These are phyloP conservation scores for Takashimella tepidaria DNA, from an alignment of 1,284 basidiomycete species.

Conservation along the genomic window DNA sequence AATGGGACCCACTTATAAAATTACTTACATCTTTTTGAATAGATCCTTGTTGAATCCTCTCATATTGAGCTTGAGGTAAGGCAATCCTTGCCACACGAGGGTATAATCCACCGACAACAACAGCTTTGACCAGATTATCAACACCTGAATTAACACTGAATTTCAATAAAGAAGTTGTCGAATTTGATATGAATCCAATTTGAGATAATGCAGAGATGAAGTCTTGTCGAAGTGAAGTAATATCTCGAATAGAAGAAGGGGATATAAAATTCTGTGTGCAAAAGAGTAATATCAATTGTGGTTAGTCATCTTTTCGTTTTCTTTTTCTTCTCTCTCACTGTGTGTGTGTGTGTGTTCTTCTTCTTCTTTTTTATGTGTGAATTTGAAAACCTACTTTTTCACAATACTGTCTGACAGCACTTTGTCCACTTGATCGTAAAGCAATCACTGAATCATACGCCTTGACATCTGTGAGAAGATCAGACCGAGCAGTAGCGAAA, in stretches of 20 bases:
- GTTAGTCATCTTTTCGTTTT: too few species aligned
- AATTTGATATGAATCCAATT: slow-evolving; percentile 61
- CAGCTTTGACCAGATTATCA: slow-evolving; percentile 69
- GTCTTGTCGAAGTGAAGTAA: slow-evolving; percentile 71
- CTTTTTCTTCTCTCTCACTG: too few species aligned
- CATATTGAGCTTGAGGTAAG: slow-evolving; percentile 73
- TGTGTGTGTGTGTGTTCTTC: too few species aligned
- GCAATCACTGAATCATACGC: slow-evolving; percentile 67
- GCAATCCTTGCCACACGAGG: slow-evolving; percentile 69
- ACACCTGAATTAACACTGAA: slow-evolving; percentile 56
- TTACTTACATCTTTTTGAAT: slow-evolving; percentile 61
- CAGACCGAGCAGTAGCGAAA: slow-evolving; percentile 71
- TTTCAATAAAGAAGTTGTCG: slow-evolving; percentile 50
- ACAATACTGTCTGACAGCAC: slow-evolving; percentile 55
- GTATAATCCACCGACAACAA: slow-evolving; percentile 77
- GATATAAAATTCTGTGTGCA: slow-evolving; percentile 86
- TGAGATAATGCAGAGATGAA: slow-evolving; percentile 67
- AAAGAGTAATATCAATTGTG: too few species aligned
- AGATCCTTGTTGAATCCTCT: slow-evolving; percentile 71
- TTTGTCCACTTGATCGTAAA: slow-evolving; percentile 53
- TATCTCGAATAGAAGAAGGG: slow-evolving; percentile 66
- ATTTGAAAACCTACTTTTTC: slow-evolving; percentile 67
- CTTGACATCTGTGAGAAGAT: slow-evolving; percentile 73
- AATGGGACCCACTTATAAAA: too few species aligned
- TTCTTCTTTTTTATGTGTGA: too few species aligned